Evolutionary conservation across 163 green algal genomes (phyloP), one percentile per base, ranked within the genome.

Genomic region (Scenedesmus sp.): DNA sequence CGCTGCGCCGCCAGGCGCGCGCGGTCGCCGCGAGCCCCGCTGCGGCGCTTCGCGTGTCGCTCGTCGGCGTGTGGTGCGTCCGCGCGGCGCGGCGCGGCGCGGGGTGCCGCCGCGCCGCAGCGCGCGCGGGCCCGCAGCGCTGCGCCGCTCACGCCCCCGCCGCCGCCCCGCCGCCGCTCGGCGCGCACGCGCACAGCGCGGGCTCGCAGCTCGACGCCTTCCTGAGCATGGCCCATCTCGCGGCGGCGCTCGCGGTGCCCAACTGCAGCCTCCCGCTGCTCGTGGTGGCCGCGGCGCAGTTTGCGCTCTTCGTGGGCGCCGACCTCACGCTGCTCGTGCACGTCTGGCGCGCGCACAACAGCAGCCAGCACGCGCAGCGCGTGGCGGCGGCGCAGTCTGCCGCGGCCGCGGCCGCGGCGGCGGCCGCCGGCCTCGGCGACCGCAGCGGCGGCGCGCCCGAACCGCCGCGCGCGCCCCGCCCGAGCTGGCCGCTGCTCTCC

Each of bases 281-380:
- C 9, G 69, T 77, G 14, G 69, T 77, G n/a, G 69, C 69, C 57
- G 69, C 69, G 65, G 69, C 69, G 36, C 69, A 77, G 54, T 77
- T 77, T 67, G 69, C 69, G 7, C 36, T 77, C 24, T 77, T 77
- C 58, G 69, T 53, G 26, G 69, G 69, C 3, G 69, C 69, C 50
- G 69, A 77, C 54, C 66, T 77, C 53, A 57, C 69, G 6, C 69
- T 77, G 13, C 48, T 77, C 36, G 31, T 77, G 69, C 69, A 77
- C 45, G 69, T 77, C 3, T 77, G 69, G 69, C 39, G 69, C 1
- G 69, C 69, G 45, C 69, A 77, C 69, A 54, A 65, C 51, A 42
- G 45, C n/a, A 39, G 45, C 36, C 58, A 64, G 53, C 44, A 36
- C 22, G 44, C 50, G 39, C 44, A 60, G 44, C 63, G n/a, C 26